phyloP scores from a whole-genome alignment of 2,329 filamentous ascomycete species.

The Diaporthe humulicola region DNA sequence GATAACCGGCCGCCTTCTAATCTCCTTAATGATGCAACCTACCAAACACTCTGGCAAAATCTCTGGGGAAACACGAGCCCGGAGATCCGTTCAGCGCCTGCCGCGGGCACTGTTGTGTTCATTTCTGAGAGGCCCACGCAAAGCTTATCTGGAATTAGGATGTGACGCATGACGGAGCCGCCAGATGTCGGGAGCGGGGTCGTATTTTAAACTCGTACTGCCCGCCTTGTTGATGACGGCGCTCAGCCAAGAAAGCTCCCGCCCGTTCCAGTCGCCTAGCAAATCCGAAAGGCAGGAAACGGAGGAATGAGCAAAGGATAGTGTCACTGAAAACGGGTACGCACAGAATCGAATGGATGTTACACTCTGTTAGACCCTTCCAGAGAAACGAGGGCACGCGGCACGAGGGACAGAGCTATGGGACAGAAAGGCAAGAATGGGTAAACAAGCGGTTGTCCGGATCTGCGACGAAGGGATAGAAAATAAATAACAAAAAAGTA shows the following conservation, averaged over 20 bases:
- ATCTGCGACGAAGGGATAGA: too few species aligned
- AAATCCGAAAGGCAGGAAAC: too few species aligned
- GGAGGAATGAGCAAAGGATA: too few species aligned
- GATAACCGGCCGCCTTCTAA: neutral
- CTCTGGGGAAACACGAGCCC: neutral
- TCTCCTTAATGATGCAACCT: neutral
- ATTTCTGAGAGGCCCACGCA: neutral
- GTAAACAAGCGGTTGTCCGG: too few species aligned
- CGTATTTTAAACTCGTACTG: neutral
- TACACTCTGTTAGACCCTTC: too few species aligned
- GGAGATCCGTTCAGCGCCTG: neutral
- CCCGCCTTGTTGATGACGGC: neutral
- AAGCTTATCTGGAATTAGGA: neutral
- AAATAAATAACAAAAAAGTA: too few species aligned
- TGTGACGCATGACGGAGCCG: neutral
- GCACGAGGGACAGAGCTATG: too few species aligned
- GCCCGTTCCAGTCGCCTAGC: too few species aligned
- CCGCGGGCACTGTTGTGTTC: neutral
- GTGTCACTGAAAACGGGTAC: too few species aligned
- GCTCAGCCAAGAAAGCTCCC: neutral
- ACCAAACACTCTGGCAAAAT: neutral
- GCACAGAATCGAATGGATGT: too few species aligned
- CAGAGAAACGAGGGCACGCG: too few species aligned
- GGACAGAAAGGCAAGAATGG: too few species aligned
- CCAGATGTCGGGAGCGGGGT: neutral